phyloP scores from a whole-genome alignment of 1,139 yeast genomes.

The Yamadazyma sp. region DNA sequence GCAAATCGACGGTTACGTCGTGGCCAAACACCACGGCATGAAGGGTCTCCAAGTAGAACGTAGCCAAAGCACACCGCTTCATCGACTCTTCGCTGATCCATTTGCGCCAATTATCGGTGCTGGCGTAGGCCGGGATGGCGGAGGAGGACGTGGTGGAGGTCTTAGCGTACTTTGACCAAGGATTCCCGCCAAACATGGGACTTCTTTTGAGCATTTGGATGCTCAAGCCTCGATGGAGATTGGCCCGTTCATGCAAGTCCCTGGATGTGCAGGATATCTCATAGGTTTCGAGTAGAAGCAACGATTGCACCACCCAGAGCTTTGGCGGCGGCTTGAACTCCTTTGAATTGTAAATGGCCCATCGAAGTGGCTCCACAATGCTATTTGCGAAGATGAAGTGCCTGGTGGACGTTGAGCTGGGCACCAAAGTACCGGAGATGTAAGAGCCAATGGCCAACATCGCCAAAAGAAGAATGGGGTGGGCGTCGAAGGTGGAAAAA shows the following conservation, averaged over 20 bases:
- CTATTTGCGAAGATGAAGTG: constrained; percentile 22
- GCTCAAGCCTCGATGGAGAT: constrained; percentile 75
- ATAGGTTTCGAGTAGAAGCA: constrained; percentile 61
- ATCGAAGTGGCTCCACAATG: constrained; percentile 63
- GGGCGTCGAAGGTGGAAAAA: constrained; percentile 52
- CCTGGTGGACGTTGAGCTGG: constrained; percentile 14
- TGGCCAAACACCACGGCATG: constrained; percentile 85
- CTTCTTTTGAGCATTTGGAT: constrained; percentile 71
- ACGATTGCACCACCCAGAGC: constrained; percentile 67
- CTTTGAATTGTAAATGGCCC: constrained; percentile 57
- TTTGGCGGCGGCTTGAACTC: constrained; percentile 63
- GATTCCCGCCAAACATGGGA: constrained; percentile 73
- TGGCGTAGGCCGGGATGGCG: constrained; percentile 11
- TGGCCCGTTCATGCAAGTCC: constrained; percentile 69
- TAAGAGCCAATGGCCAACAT: constrained; percentile 60
- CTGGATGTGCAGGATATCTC: constrained; percentile 65
- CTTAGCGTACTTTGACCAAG: constrained; percentile 23
- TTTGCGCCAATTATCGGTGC: constrained; percentile 26
- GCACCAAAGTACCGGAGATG: constrained; percentile 22
- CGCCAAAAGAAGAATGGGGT: constrained; percentile 54
- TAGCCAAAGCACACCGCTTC: constrained; percentile 76
- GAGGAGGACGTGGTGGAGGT: neutral
- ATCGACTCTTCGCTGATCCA: constrained; percentile 81
- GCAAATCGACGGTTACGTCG: constrained; percentile 51
- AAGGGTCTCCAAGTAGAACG: constrained; percentile 74